A percentile compares a stretch with the other conserved stretches of the same genome.
Conservation (phyloP, 2,329 filamentous ascomycete genomes). For the Fusarium sp. region DNA sequence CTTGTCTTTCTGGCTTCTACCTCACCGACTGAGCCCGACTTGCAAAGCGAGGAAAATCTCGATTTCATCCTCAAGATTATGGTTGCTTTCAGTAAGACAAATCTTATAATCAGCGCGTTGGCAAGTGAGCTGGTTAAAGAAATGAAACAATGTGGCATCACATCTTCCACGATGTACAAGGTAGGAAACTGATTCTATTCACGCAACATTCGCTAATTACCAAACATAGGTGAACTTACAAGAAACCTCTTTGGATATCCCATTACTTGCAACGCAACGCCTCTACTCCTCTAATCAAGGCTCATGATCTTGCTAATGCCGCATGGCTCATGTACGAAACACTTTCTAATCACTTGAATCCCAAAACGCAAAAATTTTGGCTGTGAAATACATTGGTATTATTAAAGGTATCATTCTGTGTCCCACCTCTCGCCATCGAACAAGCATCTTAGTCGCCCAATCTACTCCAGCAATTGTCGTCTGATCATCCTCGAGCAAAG, state of each 20-base stretch:
- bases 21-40: neutral
- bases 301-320: neutral
- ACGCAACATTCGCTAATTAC: neutral
- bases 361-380: neutral
- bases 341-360: no score
- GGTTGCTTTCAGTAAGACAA: slow-evolving; percentile 7
- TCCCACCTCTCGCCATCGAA: neutral
- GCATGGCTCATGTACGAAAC: no score
- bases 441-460: neutral
- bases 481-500: slow-evolving; percentile 9
- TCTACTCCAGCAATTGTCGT: fast-evolving
- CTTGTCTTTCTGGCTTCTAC: slow-evolving; percentile 15
- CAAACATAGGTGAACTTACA: slow-evolving; percentile 1
- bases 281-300: neutral
- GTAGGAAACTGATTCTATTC: neutral
- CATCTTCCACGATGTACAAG: slow-evolving; percentile 10
- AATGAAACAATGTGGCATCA: slow-evolving; percentile 16
- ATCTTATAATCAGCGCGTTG: slow-evolving; percentile 8
- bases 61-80: slow-evolving; percentile 22
- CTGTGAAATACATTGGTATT: neutral
- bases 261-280: slow-evolving; percentile 20
- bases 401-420: neutral
- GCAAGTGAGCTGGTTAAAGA: slow-evolving; percentile 21
- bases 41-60: slow-evolving; percentile 1
- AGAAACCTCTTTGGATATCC: neutral